phyloP scores from a whole-genome alignment of 192 early-diverging fungal genomes.

The Backusella westeae region DNA sequence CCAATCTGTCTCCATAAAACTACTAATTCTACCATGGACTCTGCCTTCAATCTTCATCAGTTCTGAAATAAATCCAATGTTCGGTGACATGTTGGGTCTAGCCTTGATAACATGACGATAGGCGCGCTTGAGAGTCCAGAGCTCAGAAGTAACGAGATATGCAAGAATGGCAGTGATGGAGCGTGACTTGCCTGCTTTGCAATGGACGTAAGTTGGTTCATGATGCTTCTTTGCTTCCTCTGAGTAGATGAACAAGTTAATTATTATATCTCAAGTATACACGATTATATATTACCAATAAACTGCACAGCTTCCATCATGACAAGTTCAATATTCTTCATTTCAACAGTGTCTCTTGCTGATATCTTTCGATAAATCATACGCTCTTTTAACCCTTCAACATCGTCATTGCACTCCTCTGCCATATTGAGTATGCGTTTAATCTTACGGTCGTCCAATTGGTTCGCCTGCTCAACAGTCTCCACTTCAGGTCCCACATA shows the following conservation, averaged over 20 bases:
- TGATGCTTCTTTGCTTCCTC: slow-evolving; percentile 37
- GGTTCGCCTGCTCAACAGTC: slow-evolving; percentile 50
- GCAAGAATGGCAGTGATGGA: slow-evolving; percentile 72
- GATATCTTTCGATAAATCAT: slow-evolving; percentile 50
- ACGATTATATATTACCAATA: slow-evolving; percentile 51
- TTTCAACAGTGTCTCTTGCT: slow-evolving; percentile 61
- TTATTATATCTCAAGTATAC: not conserved
- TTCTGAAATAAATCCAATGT: slow-evolving; percentile 76
- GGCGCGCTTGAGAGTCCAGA: slow-evolving; percentile 64
- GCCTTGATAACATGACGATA: slow-evolving; percentile 63
- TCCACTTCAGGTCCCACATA: slow-evolving; percentile 68
- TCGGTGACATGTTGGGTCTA: slow-evolving; percentile 68
- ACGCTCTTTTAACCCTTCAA: slow-evolving; percentile 36
- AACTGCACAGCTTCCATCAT: slow-evolving; percentile 61
- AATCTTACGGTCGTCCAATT: slow-evolving; percentile 52
- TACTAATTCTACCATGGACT: slow-evolving; percentile 43
- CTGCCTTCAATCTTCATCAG: slow-evolving; percentile 67
- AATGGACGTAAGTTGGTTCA: slow-evolving; percentile 69
- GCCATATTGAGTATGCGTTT: slow-evolving; percentile 83
- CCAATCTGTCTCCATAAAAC: slow-evolving; percentile 38
- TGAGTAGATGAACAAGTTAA: not conserved
- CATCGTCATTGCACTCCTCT: slow-evolving; percentile 58
- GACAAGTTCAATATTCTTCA: slow-evolving; percentile 58
- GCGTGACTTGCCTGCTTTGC: slow-evolving; percentile 76
- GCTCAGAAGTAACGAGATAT: slow-evolving; percentile 58